phyloP scores from a whole-genome alignment of 352 stramenopile genomes.

The Detonula confervacea region DNA sequence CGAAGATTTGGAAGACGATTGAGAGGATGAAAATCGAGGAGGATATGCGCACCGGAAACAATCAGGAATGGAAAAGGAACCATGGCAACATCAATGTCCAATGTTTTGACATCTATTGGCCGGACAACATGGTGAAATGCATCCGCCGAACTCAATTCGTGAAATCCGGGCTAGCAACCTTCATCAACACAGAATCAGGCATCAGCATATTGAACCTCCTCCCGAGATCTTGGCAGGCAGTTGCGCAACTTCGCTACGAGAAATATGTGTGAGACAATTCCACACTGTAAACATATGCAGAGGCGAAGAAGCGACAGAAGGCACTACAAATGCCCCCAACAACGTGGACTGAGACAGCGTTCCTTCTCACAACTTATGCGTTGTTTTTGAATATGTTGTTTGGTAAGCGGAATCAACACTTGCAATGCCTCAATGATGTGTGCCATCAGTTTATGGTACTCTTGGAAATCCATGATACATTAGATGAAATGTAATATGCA shows the following conservation, averaged over 20 bases:
- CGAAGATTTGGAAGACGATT: no score
- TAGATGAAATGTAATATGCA: not conserved
- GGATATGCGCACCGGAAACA: no score
- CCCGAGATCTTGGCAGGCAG: not conserved
- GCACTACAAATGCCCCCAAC: not conserved
- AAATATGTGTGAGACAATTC: not conserved
- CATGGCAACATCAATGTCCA: no score
- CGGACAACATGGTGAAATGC: no score
- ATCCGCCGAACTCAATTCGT: no score
- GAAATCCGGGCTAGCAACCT: no score
- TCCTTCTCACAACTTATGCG: not conserved
- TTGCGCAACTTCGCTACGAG: not conserved
- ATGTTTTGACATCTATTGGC: no score
- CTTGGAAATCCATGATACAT: not conserved
- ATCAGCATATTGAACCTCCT: not conserved
- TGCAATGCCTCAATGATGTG: not conserved
- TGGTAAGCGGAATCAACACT: not conserved
- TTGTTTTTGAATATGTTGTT: not conserved
- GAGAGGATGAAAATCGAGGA: no score
- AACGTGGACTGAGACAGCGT: not conserved
- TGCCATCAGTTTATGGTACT: not conserved
- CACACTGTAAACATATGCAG: not conserved
- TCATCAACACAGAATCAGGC: not conserved
- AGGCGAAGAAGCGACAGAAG: not conserved
- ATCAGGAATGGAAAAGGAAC: no score